Conservation (phyloP, 257 asterid genomes). For the Ilex asprella region DNA sequence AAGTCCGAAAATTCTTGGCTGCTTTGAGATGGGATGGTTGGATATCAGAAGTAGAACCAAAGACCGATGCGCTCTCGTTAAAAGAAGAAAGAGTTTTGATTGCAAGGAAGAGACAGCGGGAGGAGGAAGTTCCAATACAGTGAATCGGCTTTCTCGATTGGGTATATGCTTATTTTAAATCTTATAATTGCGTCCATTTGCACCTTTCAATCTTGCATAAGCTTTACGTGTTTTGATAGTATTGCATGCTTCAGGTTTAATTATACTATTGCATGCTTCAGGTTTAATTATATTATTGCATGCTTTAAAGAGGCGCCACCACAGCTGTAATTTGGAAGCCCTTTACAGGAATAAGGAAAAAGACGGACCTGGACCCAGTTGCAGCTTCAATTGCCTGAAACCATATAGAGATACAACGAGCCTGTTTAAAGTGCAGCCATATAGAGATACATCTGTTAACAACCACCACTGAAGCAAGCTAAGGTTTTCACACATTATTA, state of each 20-base stretch:
- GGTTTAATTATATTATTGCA: neutral
- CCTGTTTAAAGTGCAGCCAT: too few species aligned
- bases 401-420: too few species aligned
- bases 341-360: too few species aligned
- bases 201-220: neutral
- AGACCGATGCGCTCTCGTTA: constrained; percentile 47
- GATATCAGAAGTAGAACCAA: constrained; percentile 74
- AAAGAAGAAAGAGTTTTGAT: constrained; percentile 66
- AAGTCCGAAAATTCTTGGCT: constrained; percentile 48
- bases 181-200: neutral
- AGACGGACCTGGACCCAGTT: too few species aligned
- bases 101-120: constrained; percentile 56
- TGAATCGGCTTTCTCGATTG: constrained; percentile 1
- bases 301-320: neutral
- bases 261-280: neutral
- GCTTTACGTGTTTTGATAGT: too few species aligned
- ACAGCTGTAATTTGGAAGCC: too few species aligned
- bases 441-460: too few species aligned
- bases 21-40: constrained; percentile 80
- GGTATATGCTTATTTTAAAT: neutral
- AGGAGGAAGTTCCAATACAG: constrained; percentile 14
- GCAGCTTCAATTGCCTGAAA: too few species aligned
- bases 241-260: neutral
- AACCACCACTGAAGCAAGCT: too few species aligned
- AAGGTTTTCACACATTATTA: too few species aligned